Percentiles rank a stretch among this genome's conserved stretches.
These are phyloP conservation scores for Nakazawaea anatomiae DNA, from an alignment of 805 yeast genomes.

Conservation along the genomic window DNA sequence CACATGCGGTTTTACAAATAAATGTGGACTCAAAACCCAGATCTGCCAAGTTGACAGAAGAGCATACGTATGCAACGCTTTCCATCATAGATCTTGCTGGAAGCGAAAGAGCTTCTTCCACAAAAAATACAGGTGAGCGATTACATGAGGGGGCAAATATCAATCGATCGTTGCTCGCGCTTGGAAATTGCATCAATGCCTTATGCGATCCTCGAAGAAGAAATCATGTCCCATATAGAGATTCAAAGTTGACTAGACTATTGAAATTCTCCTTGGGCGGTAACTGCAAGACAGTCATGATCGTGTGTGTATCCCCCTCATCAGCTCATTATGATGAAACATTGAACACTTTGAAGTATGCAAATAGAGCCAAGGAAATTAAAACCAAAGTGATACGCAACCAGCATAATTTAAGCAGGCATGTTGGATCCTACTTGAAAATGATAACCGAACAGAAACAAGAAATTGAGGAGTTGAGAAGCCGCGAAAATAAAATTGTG, in stretches of 20 bases:
- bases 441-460: slow-evolving; percentile 78
- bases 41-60: slow-evolving; percentile 57
- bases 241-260: slow-evolving; percentile 82
- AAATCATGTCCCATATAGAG: slow-evolving; percentile 84
- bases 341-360: slow-evolving; percentile 83
- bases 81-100: slow-evolving; percentile 93
- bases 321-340: slow-evolving; percentile 90
- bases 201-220: slow-evolving; percentile 65
- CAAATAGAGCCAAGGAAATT: slow-evolving; percentile 86
- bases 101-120: slow-evolving; percentile 88
- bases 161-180: slow-evolving; percentile 78
- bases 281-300: slow-evolving; percentile 92
- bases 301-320: slow-evolving; percentile 88
- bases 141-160: slow-evolving; percentile 91
- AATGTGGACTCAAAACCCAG: slow-evolving; percentile 54
- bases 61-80: slow-evolving; percentile 71
- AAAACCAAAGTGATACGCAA: slow-evolving; percentile 75
- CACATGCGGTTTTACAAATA: slow-evolving; percentile 89
- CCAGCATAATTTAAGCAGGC: slow-evolving; percentile 69
- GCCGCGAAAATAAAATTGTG: slow-evolving; percentile 41
- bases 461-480: slow-evolving; percentile 64
- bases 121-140: slow-evolving; percentile 76
- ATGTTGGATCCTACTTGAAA: slow-evolving; percentile 77
- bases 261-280: slow-evolving; percentile 90
- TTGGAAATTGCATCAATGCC: slow-evolving; percentile 93